Conservation (phyloP, 2,329 filamentous ascomycete genomes). For the Claviceps citrina region DNA sequence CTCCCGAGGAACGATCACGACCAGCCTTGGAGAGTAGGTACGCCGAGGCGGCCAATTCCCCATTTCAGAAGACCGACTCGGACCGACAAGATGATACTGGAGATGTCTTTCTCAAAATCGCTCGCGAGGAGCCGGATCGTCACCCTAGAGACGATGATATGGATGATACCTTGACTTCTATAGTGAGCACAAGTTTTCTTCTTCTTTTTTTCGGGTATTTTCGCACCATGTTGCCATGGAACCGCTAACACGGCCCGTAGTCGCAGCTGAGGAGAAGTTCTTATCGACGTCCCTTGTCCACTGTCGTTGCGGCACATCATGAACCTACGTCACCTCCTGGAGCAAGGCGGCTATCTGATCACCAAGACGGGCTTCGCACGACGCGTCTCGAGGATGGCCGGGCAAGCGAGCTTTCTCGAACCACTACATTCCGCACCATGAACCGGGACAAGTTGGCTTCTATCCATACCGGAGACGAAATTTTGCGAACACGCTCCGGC, state of each 20-base stretch:
- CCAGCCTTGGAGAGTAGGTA: slow-evolving; percentile 33
- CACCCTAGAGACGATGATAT: slow-evolving; percentile 21
- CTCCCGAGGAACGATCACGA: slow-evolving; percentile 33
- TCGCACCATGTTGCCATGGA: not conserved
- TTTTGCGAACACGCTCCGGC: slow-evolving; percentile 18
- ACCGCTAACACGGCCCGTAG: slow-evolving; percentile 17
- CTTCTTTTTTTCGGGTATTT: too few species aligned
- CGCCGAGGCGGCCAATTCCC: not conserved
- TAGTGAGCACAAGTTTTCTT: slow-evolving; percentile 29
- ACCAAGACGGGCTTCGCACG: slow-evolving; percentile 29
- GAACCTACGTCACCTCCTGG: slow-evolving; percentile 35
- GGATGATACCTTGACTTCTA: slow-evolving; percentile 22
- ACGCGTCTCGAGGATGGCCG: slow-evolving; percentile 30
- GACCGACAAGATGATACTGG: slow-evolving; percentile 32
- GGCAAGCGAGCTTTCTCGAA: slow-evolving; percentile 24
- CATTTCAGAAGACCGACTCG: not conserved
- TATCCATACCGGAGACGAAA: slow-evolving; percentile 22
- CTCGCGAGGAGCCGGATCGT: slow-evolving; percentile 33
- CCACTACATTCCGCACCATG: slow-evolving; percentile 27
- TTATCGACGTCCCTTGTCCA: slow-evolving; percentile 38
- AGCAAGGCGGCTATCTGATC: slow-evolving; percentile 38
- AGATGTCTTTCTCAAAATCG: slow-evolving; percentile 44
- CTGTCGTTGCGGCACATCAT: slow-evolving; percentile 29
- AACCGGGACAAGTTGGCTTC: slow-evolving; percentile 28
- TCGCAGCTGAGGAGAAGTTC: slow-evolving; percentile 31